These are phyloP conservation scores for Gamsiella multidivaricata DNA, from an alignment of 192 early-diverging fungal species.

Conservation along the genomic window DNA sequence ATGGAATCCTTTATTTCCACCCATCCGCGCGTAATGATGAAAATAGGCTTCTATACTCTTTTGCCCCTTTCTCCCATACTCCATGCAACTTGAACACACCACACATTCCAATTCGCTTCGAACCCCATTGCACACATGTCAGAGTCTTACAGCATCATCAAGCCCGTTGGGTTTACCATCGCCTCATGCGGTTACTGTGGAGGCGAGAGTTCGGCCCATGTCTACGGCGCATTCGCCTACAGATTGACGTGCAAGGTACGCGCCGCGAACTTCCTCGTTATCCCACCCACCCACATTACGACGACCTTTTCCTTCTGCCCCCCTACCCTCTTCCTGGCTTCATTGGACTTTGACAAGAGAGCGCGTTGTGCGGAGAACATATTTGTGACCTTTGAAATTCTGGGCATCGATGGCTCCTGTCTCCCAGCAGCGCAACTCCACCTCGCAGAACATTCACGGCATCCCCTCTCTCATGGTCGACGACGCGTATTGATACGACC, in stretches of 20 bases:
- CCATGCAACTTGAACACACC: too few species aligned
- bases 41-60: too few species aligned
- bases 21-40: too few species aligned
- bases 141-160: slow-evolving; percentile 46
- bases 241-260: slow-evolving; percentile 42
- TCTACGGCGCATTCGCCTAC: slow-evolving; percentile 49
- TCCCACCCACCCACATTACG: too few species aligned
- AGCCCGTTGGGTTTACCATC: slow-evolving; percentile 46
- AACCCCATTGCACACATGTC: slow-evolving; percentile 28
- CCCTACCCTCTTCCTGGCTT: not conserved
- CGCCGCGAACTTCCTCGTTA: too few species aligned
- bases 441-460: not conserved
- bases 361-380: not conserved
- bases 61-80: too few species aligned
- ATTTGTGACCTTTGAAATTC: slow-evolving; percentile 8
- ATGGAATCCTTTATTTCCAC: too few species aligned
- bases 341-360: not conserved
- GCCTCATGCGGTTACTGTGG: slow-evolving; percentile 53
- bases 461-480: too few species aligned
- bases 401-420: not conserved
- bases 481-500: too few species aligned
- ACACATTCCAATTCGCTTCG: too few species aligned
- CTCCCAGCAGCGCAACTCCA: too few species aligned
- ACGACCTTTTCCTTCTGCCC: not conserved
- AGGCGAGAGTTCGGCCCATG: slow-evolving; percentile 34